These are phyloP conservation scores for Oryza meyeriana DNA, from an alignment of 176 grass and related monocot genomes.

Conservation along the genomic window DNA sequence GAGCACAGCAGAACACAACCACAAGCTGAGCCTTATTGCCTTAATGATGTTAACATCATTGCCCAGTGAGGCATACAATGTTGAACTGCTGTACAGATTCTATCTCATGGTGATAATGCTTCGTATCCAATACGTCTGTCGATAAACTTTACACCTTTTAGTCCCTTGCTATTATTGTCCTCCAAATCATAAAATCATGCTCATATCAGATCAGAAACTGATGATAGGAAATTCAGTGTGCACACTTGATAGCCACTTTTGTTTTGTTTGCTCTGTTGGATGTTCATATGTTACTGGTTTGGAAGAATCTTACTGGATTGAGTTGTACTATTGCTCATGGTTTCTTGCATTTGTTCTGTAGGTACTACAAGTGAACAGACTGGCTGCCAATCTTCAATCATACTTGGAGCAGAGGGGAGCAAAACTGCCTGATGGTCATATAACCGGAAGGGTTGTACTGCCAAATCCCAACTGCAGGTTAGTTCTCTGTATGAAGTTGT, in stretches of 20 bases:
- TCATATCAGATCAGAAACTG: background rate
- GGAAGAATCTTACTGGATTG: background rate
- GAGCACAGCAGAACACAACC: too few relatives aligned
- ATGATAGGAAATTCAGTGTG: background rate
- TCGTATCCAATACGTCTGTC: background rate
- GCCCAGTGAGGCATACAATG: background rate
- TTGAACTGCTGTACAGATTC: background rate
- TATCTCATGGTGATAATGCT: background rate
- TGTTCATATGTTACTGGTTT: background rate
- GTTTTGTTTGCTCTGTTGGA: background rate
- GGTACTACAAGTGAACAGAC: constrained; percentile 68
- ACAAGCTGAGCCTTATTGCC: background rate
- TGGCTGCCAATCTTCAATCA: constrained; percentile 72
- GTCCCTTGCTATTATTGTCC: background rate
- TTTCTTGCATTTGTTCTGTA: constrained; percentile 38
- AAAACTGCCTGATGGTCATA: constrained; percentile 58
- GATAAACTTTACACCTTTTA: background rate
- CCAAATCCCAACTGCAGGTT: constrained; percentile 74
- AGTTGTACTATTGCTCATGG: background rate
- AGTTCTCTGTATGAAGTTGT: constrained; percentile 4
- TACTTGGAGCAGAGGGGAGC: constrained; percentile 90
- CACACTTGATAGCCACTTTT: background rate
- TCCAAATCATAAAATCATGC: background rate
- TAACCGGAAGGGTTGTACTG: constrained; percentile 71
- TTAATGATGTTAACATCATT: background rate